Evolutionary conservation across 1,284 basidiomycete species (phyloP).

Genomic region (Leccinum variabile): DNA sequence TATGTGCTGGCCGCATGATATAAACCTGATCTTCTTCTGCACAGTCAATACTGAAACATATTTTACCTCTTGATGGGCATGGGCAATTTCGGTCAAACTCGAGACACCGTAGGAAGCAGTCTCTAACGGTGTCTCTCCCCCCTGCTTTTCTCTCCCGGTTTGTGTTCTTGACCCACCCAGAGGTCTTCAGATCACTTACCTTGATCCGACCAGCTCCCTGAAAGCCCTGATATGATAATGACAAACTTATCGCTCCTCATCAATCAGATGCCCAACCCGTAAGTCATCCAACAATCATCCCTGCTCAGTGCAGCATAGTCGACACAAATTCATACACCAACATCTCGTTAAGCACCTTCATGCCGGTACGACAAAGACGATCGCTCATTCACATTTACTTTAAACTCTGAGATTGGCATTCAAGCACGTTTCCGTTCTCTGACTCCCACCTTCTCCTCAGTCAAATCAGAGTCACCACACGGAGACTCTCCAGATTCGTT

Average conservation of each 20-base stretch:
- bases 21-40: too few species aligned
- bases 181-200: neutral
- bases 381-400: too few species aligned
- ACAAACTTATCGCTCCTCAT: slow-evolving; percentile 52
- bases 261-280: neutral
- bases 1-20: too few species aligned
- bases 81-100: slow-evolving; percentile 13
- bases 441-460: slow-evolving; percentile 16
- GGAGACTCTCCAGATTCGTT: slow-evolving; percentile 26
- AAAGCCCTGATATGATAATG: slow-evolving; percentile 55
- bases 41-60: too few species aligned
- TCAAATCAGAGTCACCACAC: slow-evolving; percentile 33
- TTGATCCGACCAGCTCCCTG: slow-evolving; percentile 41
- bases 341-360: slow-evolving; percentile 64
- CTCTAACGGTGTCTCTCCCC: slow-evolving; percentile 34
- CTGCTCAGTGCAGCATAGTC: slow-evolving; percentile 30
- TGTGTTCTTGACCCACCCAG: slow-evolving; percentile 2
- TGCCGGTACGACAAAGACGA: slow-evolving; percentile 26
- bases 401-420: too few species aligned
- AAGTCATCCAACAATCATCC: neutral
- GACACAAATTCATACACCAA: slow-evolving; percentile 49
- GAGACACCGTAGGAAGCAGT: slow-evolving; percentile 21
- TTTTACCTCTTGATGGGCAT: slow-evolving; percentile 7
- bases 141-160: slow-evolving; percentile 36
- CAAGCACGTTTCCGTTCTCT: neutral